Evolutionary conservation across 164 flowering plant genomes (phyloP).

Genomic region (Vitis riparia): DNA sequence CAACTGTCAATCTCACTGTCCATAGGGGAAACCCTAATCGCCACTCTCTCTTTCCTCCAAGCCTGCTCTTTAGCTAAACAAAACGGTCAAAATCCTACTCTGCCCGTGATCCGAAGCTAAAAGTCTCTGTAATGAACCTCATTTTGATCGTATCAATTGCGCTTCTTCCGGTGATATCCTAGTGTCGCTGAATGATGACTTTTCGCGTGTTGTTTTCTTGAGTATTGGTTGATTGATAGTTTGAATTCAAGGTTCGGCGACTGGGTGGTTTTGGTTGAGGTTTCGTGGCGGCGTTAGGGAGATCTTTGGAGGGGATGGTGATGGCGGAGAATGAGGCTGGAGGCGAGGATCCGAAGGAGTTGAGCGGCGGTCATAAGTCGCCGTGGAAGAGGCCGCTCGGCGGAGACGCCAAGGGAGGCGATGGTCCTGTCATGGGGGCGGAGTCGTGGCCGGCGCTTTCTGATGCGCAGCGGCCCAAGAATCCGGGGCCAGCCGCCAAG

Average conservation of each 20-base stretch:
- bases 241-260: not conserved
- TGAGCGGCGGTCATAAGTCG: constrained; percentile 33
- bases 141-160: too few relatives aligned
- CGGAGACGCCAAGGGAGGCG: constrained; percentile 20
- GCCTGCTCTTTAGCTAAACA: too few relatives aligned
- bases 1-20: too few relatives aligned
- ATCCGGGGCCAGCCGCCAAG: constrained; percentile 14
- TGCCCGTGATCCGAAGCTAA: too few relatives aligned
- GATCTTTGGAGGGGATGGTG: constrained; percentile 28
- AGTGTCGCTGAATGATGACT: too few relatives aligned
- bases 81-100: too few relatives aligned
- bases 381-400: constrained; percentile 56
- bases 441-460: constrained; percentile 72
- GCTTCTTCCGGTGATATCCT: too few relatives aligned
- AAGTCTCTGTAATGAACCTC: too few relatives aligned
- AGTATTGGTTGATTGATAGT: too few relatives aligned
- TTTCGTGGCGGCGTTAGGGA: not conserved
- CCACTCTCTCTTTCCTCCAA: too few relatives aligned
- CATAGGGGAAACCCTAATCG: too few relatives aligned
- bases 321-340: constrained; percentile 27
- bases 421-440: constrained; percentile 52
- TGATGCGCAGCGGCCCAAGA: constrained; percentile 35
- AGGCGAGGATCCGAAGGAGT: constrained; percentile 21
- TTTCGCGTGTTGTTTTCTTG: too few relatives aligned
- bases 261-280: not conserved